A percentile compares a stretch with the other conserved stretches of the same genome.
Conservation (phyloP, 2,329 filamentous ascomycete species). For the Dothidotthia symphoricarpi region DNA sequence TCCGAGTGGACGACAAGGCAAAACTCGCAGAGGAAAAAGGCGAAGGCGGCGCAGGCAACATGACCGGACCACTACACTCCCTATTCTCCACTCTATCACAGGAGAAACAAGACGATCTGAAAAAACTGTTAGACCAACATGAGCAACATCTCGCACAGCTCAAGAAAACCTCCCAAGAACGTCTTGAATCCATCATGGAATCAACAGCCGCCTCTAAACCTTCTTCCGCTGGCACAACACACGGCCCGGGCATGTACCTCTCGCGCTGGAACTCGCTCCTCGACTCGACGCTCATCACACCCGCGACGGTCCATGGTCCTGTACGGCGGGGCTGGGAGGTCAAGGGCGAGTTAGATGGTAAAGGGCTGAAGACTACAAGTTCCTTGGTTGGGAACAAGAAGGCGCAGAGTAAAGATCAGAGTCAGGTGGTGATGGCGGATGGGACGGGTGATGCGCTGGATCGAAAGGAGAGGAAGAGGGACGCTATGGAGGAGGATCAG, state of each 20-base stretch:
- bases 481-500: conserved; percentile 32
- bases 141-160: conserved; percentile 59
- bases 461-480: conserved; percentile 30
- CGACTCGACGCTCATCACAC: conserved; percentile 68
- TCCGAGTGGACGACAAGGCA: conserved; percentile 43
- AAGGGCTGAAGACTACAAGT: conserved; percentile 28
- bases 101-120: conserved; percentile 49
- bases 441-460: conserved; percentile 24
- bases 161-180: conserved; percentile 52
- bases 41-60: conserved; percentile 42
- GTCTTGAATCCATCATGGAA: conserved; percentile 58
- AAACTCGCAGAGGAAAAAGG: conserved; percentile 20
- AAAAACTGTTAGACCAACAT: conserved; percentile 59
- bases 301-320: conserved; percentile 53
- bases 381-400: conserved; percentile 10
- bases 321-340: conserved; percentile 49
- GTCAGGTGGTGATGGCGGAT: conserved; percentile 21
- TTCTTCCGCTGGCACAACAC: conserved; percentile 41
- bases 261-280: conserved; percentile 70
- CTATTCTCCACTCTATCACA: conserved; percentile 51
- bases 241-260: conserved; percentile 70
- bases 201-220: conserved; percentile 6
- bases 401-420: conserved; percentile 11
- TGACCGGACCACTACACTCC: conserved; percentile 43
- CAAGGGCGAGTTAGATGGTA: conserved; percentile 39